phyloP scores from a whole-genome alignment of 129 eudicot genomes.

The Dittrichia graveolens region DNA sequence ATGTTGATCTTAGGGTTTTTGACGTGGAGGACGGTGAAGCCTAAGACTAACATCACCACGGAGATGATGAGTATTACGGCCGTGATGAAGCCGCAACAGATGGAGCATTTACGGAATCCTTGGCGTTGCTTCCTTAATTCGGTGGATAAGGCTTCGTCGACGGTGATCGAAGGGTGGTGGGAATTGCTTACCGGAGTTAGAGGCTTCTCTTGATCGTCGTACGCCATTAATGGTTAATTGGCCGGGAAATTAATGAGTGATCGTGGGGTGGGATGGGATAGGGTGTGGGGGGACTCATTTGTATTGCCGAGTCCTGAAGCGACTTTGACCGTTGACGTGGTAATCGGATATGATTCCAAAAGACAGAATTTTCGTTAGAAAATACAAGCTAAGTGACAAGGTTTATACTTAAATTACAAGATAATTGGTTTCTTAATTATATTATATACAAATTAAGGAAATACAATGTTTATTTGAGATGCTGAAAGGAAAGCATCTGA shows the following conservation, averaged over 20 bases:
- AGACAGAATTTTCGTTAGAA: constrained; percentile 19
- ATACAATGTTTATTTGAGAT: too few relatives aligned
- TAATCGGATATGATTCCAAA: constrained; percentile 12
- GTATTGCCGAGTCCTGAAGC: constrained; percentile 4
- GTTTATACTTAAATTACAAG: too few relatives aligned
- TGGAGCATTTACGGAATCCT: constrained; percentile 35
- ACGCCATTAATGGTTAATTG: constrained; percentile 4
- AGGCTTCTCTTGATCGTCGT: constrained; percentile 31
- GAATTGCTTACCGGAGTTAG: constrained; percentile 19
- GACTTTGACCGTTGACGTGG: constrained; percentile 45
- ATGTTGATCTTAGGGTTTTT: constrained; percentile 47
- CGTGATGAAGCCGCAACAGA: constrained; percentile 49
- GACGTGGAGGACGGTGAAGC: constrained; percentile 51
- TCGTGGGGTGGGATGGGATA: not conserved
- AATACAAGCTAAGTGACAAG: not conserved
- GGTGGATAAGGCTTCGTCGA: constrained; percentile 25
- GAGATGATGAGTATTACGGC: constrained; percentile 43
- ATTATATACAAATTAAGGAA: too few relatives aligned
- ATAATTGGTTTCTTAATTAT: too few relatives aligned
- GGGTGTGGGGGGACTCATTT: constrained; percentile 12
- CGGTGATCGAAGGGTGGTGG: constrained; percentile 14
- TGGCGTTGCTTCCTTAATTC: constrained; percentile 20
- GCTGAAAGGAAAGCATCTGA: too few relatives aligned
- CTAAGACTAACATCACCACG: constrained; percentile 39
- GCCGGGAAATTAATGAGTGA: not conserved